Evolutionary conservation across 768 basidiomycete genomes (phyloP).

Genomic region (Multifurca ochricompacta): DNA sequence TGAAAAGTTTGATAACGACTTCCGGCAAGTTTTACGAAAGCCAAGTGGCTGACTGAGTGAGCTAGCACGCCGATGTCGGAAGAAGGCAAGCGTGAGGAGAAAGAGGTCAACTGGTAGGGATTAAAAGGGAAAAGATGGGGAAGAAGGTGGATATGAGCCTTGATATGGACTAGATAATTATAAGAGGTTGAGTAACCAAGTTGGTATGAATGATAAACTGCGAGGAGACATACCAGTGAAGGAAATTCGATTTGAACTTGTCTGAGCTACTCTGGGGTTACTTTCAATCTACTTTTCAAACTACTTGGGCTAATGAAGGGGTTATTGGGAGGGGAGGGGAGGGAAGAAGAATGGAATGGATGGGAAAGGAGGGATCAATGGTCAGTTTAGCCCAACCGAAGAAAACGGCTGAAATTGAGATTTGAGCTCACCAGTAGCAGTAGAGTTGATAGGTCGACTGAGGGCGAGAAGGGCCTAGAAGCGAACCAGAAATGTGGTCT

Average conservation of each 20-base stretch:
- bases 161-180: conserved; percentile 13
- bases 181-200: not conserved
- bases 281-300: not conserved
- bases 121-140: not conserved
- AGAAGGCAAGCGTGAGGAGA: not conserved
- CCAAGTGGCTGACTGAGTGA: conserved; percentile 18
- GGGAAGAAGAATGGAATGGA: too few species aligned
- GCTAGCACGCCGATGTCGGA: conserved; percentile 6
- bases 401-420: not conserved
- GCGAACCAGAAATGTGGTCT: not conserved
- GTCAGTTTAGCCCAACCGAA: too few species aligned
- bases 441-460: not conserved
- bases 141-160: conserved; percentile 1
- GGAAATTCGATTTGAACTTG: not conserved
- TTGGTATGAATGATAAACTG: not conserved
- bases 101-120: not conserved
- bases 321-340: not conserved
- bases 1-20: conserved; percentile 7
- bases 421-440: conserved; percentile 6
- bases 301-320: not conserved
- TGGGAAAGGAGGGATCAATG: not conserved
- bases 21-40: conserved; percentile 4
- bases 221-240: not conserved
- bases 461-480: not conserved
- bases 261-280: not conserved